These are phyloP conservation scores for Didymella glomerata DNA, from an alignment of 2,329 filamentous ascomycete genomes.

Conservation along the genomic window DNA sequence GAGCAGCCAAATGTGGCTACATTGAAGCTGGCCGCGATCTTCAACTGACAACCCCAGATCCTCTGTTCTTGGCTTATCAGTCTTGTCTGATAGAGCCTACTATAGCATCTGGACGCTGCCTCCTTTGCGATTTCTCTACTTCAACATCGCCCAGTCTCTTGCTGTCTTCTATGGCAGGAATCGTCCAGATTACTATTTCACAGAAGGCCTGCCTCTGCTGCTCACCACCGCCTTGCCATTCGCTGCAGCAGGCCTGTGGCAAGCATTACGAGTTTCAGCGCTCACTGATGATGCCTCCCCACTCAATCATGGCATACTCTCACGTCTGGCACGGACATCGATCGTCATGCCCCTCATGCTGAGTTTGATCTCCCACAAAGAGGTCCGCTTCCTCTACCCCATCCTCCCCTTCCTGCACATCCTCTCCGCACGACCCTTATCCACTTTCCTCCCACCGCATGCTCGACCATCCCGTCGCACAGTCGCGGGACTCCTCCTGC, in stretches of 20 bases:
- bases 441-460: conserved; percentile 67
- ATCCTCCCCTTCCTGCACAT: conserved; percentile 87
- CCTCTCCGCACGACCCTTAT: conserved; percentile 73
- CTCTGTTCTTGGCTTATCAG: conserved; percentile 69
- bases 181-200: conserved; percentile 90
- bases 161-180: conserved; percentile 93
- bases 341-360: conserved; percentile 70
- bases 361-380: conserved; percentile 89
- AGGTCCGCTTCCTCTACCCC: conserved; percentile 96
- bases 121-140: conserved; percentile 83
- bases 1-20: not conserved
- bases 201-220: conserved; percentile 86
- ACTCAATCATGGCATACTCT: conserved; percentile 28
- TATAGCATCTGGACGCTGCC: conserved; percentile 90
- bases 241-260: conserved; percentile 69
- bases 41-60: conserved; percentile 53
- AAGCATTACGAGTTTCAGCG: conserved; percentile 37
- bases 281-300: not conserved
- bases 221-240: conserved; percentile 87
- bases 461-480: conserved; percentile 55
- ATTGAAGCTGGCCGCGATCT: not conserved
- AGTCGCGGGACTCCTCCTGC: conserved; percentile 63
- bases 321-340: conserved; percentile 52
- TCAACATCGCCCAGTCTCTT: conserved; percentile 87
- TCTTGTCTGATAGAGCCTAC: conserved; percentile 76